A percentile compares a stretch with the other conserved stretches of the same genome.
Evolutionary conservation across 805 yeast species (phyloP).

Genomic region (Candida krabiensis): DNA sequence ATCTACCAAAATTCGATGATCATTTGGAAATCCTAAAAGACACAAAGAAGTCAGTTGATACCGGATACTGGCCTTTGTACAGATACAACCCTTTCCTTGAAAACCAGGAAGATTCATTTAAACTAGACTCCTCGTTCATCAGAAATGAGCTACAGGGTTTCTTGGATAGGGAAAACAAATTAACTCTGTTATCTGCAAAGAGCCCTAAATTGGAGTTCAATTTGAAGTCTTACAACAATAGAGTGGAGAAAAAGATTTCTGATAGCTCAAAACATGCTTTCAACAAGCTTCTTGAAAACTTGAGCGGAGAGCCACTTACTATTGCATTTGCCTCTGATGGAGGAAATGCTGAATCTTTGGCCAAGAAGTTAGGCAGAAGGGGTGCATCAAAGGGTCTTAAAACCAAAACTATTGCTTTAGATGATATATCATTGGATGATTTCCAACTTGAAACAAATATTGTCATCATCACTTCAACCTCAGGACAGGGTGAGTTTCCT

Average conservation of each 20-base stretch:
- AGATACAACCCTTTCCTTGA: conserved; percentile 70
- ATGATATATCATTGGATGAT: conserved; percentile 71
- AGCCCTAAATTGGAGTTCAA: conserved; percentile 78
- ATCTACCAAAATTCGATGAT: conserved; percentile 76
- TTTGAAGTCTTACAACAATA: conserved; percentile 63
- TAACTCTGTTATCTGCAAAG: conserved; percentile 69
- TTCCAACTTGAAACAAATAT: conserved; percentile 69
- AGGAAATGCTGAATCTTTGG: conserved; percentile 82
- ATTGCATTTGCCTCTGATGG: conserved; percentile 90
- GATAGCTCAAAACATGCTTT: conserved; percentile 75
- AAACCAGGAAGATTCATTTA: conserved; percentile 54
- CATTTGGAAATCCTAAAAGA: conserved; percentile 78
- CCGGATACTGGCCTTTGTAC: conserved; percentile 97
- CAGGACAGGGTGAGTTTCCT: conserved; percentile 88
- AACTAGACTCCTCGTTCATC: conserved; percentile 80
- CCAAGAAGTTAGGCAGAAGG: conserved; percentile 73
- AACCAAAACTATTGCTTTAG: conserved; percentile 65
- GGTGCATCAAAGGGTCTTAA: conserved; percentile 80
- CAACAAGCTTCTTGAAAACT: conserved; percentile 73
- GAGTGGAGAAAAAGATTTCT: conserved; percentile 50
- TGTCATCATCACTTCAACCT: conserved; percentile 68
- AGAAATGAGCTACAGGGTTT: conserved; percentile 75
- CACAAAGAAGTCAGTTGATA: conserved; percentile 85
- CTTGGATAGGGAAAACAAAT: conserved; percentile 85
- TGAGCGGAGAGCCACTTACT: conserved; percentile 89